A percentile compares a stretch with the other conserved stretches of the same genome.
Conservation (phyloP, 768 basidiomycete species). For the Lactarius psammicola region DNA sequence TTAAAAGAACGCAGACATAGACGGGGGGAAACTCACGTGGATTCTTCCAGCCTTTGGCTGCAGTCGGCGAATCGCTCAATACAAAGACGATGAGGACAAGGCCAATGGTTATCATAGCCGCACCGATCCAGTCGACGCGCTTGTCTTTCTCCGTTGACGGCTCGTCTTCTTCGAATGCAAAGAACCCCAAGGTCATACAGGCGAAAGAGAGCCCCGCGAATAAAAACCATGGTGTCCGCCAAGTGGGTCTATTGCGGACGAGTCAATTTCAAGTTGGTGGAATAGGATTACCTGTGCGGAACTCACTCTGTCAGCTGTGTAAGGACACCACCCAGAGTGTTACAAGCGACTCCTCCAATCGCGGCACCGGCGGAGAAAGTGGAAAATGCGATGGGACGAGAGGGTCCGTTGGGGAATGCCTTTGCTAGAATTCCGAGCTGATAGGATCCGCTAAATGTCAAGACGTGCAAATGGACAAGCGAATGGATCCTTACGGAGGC, state of each 20-base stretch:
- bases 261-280: background rate
- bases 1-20: background rate
- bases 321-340: constrained; percentile 69
- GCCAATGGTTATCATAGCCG: constrained; percentile 59
- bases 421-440: constrained; percentile 82
- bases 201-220: constrained; percentile 54
- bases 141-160: constrained; percentile 35
- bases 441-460: background rate
- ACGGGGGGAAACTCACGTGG: constrained; percentile 41
- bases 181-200: constrained; percentile 49
- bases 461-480: constrained; percentile 7
- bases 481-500: constrained; percentile 54
- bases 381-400: constrained; percentile 76
- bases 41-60: constrained; percentile 59
- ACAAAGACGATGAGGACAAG: constrained; percentile 72
- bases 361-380: constrained; percentile 85
- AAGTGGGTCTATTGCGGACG: constrained; percentile 39
- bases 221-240: constrained; percentile 68
- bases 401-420: constrained; percentile 64
- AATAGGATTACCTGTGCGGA: background rate
- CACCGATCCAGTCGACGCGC: constrained; percentile 78
- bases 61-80: constrained; percentile 63
- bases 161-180: constrained; percentile 62
- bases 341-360: constrained; percentile 73
- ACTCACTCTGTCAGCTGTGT: constrained; percentile 39